A percentile compares a stretch with the other conserved stretches of the same genome.
Conservation (phyloP, 768 basidiomycete genomes). For the Chalciporus sphaerocephalus region DNA sequence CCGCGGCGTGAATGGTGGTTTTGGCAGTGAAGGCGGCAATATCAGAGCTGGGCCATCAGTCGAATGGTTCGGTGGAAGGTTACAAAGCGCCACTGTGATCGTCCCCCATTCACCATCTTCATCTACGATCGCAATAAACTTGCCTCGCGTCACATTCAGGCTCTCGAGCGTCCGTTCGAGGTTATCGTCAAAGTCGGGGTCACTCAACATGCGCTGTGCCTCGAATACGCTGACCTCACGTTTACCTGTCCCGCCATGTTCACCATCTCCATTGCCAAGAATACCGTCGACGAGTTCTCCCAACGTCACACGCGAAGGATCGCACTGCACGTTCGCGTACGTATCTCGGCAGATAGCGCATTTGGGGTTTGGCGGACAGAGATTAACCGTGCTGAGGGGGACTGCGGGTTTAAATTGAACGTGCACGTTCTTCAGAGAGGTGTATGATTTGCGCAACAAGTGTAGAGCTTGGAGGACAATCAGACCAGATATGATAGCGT, state of each 20-base stretch:
- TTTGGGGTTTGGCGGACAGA: conserved; percentile 64
- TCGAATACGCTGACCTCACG: conserved; percentile 82
- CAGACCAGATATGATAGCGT: conserved; percentile 92
- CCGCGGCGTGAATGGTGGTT: conserved; percentile 44
- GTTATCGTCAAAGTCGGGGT: conserved; percentile 95
- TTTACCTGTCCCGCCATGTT: conserved; percentile 32
- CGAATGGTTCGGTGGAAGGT: conserved; percentile 59
- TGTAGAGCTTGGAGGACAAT: conserved; percentile 92
- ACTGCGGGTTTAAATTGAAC: conserved; percentile 72
- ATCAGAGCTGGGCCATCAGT: conserved; percentile 50
- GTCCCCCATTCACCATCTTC: conserved; percentile 77
- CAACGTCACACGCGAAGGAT: conserved; percentile 63
- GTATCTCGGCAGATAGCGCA: conserved; percentile 88
- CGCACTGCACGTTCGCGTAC: conserved; percentile 71
- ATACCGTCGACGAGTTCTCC: conserved; percentile 69
- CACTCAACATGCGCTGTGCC: conserved; percentile 79
- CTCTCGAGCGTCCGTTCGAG: conserved; percentile 74
- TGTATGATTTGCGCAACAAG: conserved; percentile 63
- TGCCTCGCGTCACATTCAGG: conserved; percentile 74
- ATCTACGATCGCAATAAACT: conserved; percentile 84
- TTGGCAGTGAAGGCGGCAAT: conserved; percentile 61
- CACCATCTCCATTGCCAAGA: conserved; percentile 47
- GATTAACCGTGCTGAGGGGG: conserved; percentile 66
- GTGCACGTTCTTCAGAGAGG: conserved; percentile 68
- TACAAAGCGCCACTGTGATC: conserved; percentile 63